Base-by-base conservation (phyloP, 2,329 filamentous ascomycete species). In the Colletotrichum ledebouriae region DNA sequence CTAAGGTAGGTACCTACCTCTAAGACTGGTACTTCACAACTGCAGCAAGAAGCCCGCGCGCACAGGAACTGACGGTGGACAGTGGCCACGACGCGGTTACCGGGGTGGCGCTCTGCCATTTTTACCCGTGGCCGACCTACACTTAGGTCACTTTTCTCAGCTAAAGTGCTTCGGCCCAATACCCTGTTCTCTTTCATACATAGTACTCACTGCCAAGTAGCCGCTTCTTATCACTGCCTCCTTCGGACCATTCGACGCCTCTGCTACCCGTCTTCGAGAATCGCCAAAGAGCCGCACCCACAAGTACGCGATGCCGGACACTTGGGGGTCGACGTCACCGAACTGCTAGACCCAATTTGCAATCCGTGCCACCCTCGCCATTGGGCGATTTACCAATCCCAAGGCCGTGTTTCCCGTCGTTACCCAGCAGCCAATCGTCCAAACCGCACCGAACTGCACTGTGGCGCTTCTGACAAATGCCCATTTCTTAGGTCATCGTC, bases 61-160 rank as follows among this genome's bases (percentile, higher is more conserved):
- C 42, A n/a, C 17, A 46, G 25, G 50, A 29, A 29, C 13, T 29
- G 52, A 63, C 53, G 60, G 33, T 12, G n/a, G 11, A 13, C 34
- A 33, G 25, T 49, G 50, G 15, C 58, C 6, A 42, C 2, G 33
- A 29, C 47, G 55, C 61, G 34, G 65, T 65, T 65, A 59, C 55
- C 55, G 49, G 34, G 65, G 61, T 59, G 65, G 61, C 65, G 65
- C 65, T 59, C 65, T 65, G 65, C 56, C 65, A 56, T 59, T 65
- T 59, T 56, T 33, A 44, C 60, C 34, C 60, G 41, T 68, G 61
- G 33, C 29, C 55, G 25, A 53, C n/a, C 25, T 13, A n/a, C 6
- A 3, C 17, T 17, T 10, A 15, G 17, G 11, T 3, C 3, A 22
- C 22, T 22, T 13, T 13, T 39, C 50, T 13, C 29, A 7, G 12